Evolutionary conservation across 1,139 yeast genomes (phyloP).

Genomic region (Yamadazyma diddensiae): DNA sequence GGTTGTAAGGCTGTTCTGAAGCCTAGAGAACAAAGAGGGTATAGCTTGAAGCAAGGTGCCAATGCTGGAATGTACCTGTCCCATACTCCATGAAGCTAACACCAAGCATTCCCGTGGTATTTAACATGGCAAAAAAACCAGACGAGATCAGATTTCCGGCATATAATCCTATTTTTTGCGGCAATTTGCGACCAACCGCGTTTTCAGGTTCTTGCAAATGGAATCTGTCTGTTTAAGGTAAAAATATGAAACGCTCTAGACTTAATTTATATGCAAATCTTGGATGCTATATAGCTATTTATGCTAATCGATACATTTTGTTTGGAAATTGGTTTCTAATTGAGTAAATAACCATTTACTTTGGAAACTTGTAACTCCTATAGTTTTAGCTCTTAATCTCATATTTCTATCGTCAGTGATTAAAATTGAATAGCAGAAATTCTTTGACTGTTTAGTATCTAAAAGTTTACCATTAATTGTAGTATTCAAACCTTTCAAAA

Average conservation of each 20-base stretch:
- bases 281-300: neutral
- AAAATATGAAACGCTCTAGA: slow-evolving; percentile 4
- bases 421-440: slow-evolving; percentile 55
- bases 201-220: too few species aligned
- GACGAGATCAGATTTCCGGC: too few species aligned
- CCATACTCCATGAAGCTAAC: too few species aligned
- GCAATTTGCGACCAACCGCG: too few species aligned
- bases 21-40: too few species aligned
- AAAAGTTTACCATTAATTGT: slow-evolving; percentile 16
- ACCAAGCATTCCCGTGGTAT: too few species aligned
- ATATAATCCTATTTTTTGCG: too few species aligned
- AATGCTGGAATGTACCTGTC: too few species aligned
- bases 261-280: neutral
- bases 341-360: slow-evolving; percentile 61
- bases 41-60: too few species aligned
- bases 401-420: slow-evolving; percentile 74
- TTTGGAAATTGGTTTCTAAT: slow-evolving; percentile 40
- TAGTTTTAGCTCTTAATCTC: slow-evolving; percentile 62
- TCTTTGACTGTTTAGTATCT: slow-evolving; percentile 34
- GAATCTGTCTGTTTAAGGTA: too few species aligned
- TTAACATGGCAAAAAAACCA: too few species aligned
- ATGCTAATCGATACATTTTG: slow-evolving; percentile 40
- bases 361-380: slow-evolving; percentile 55
- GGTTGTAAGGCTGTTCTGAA: too few species aligned
- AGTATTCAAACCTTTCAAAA: slow-evolving; percentile 34